Conservation (phyloP, 768 basidiomycete genomes). For the Podaxis sp. region DNA sequence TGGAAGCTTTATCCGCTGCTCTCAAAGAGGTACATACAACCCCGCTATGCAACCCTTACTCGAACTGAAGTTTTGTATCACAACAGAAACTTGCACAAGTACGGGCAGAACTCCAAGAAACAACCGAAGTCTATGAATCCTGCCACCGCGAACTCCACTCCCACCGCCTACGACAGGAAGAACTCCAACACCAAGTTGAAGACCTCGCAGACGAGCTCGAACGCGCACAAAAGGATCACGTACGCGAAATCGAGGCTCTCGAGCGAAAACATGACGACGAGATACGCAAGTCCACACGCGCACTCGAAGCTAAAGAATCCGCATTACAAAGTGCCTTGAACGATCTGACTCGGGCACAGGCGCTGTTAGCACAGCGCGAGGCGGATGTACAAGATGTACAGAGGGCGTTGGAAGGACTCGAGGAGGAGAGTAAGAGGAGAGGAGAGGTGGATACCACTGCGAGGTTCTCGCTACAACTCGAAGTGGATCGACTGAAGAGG, state of each 20-base stretch:
- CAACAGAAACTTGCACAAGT: conserved; percentile 64
- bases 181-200: conserved; percentile 72
- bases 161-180: conserved; percentile 71
- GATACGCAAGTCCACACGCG: conserved; percentile 56
- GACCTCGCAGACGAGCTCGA: conserved; percentile 65
- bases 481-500: conserved; percentile 81
- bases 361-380: conserved; percentile 69
- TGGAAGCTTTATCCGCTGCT: conserved; percentile 64
- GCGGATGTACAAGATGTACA: conserved; percentile 75
- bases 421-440: conserved; percentile 72
- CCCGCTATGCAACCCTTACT: background rate
- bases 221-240: conserved; percentile 54
- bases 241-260: conserved; percentile 52
- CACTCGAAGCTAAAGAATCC: conserved; percentile 68
- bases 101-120: conserved; percentile 66
- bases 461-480: conserved; percentile 83
- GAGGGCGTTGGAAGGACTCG: conserved; percentile 62
- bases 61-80: background rate
- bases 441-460: conserved; percentile 86
- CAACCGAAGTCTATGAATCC: conserved; percentile 62
- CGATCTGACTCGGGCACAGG: conserved; percentile 61
- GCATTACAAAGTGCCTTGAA: conserved; percentile 61
- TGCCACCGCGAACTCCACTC: conserved; percentile 62
- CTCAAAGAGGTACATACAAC: conserved; percentile 70
- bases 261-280: conserved; percentile 65